Conservation (phyloP, 2,329 filamentous ascomycete genomes). For the Sarocladiaceae sp. region DNA sequence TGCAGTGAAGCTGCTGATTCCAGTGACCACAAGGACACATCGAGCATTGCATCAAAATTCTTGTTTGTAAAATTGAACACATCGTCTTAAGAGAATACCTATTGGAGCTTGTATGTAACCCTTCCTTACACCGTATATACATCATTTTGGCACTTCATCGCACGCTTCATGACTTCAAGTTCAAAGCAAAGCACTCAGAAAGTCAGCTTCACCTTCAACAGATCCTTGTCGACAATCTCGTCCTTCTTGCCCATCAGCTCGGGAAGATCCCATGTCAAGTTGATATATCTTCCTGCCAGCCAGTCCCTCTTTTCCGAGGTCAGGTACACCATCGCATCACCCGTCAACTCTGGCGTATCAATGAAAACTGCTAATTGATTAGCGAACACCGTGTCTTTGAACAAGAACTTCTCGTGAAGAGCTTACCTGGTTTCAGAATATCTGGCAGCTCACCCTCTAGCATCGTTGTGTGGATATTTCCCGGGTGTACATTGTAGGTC, state of each 20-base stretch:
- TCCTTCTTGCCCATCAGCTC: conserved; percentile 24
- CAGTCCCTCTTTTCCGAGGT: conserved; percentile 23
- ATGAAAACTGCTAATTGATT: not conserved
- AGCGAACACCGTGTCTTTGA: not conserved
- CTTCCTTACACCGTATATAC: no score
- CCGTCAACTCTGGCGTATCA: conserved; percentile 18
- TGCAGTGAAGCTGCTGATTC: no score
- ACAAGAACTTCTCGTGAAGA: no score
- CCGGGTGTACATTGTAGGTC: conserved; percentile 4
- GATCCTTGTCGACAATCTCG: conserved; percentile 13
- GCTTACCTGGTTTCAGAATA: not conserved
- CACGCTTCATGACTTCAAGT: no score
- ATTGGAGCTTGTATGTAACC: no score
- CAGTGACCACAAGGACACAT: no score
- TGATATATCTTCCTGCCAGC: conserved; percentile 32
- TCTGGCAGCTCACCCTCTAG: not conserved
- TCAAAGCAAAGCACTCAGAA: no score
- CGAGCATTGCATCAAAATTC: no score
- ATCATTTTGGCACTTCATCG: no score
- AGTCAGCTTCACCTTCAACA: conserved; percentile 9
- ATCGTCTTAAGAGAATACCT: no score
- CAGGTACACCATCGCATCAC: conserved; percentile 26
- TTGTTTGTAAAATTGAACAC: no score
- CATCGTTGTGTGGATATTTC: conserved; percentile 1
- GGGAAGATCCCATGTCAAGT: conserved; percentile 34